Conservation (phyloP, 1,139 yeast genomes). For the Suhomyces anneliseae region DNA sequence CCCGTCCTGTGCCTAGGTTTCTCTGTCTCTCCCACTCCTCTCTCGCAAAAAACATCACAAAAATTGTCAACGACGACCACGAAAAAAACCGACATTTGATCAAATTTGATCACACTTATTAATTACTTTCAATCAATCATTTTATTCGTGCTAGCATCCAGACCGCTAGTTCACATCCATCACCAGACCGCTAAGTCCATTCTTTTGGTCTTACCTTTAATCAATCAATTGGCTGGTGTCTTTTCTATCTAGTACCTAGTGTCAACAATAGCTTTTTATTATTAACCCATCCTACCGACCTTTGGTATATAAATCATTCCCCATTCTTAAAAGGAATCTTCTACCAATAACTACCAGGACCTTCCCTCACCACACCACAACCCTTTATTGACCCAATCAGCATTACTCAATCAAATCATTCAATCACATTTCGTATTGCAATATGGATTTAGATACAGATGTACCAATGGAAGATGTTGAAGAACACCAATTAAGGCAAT, state of each 20-base stretch:
- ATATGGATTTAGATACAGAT: constrained; percentile 66
- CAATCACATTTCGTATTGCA: background rate
- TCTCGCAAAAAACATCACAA: constrained; percentile 3
- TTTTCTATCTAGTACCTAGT: background rate
- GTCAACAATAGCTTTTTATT: background rate
- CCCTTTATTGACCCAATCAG: background rate
- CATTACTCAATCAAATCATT: background rate
- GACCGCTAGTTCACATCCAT: constrained; percentile 4
- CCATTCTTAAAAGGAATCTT: background rate
- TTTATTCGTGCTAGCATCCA: constrained; percentile 1
- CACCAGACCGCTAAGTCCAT: constrained; percentile 2
- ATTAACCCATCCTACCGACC: background rate
- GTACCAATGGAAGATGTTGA: constrained; percentile 72
- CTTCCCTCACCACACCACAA: background rate
- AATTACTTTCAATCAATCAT: constrained; percentile 6
- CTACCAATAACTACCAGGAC: background rate
- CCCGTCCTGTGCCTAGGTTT: too few species aligned
- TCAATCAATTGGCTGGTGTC: constrained; percentile 1
- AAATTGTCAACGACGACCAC: constrained; percentile 10
- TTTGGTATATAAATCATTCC: background rate
- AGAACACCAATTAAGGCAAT: constrained; percentile 40
- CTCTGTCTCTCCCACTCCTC: background rate
- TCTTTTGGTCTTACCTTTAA: background rate
- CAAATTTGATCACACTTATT: constrained; percentile 7
- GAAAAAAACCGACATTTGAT: constrained; percentile 7